These are phyloP conservation scores for Magnaporthiopsis rhizophila DNA, from an alignment of 2,329 filamentous ascomycete genomes.

Conservation along the genomic window DNA sequence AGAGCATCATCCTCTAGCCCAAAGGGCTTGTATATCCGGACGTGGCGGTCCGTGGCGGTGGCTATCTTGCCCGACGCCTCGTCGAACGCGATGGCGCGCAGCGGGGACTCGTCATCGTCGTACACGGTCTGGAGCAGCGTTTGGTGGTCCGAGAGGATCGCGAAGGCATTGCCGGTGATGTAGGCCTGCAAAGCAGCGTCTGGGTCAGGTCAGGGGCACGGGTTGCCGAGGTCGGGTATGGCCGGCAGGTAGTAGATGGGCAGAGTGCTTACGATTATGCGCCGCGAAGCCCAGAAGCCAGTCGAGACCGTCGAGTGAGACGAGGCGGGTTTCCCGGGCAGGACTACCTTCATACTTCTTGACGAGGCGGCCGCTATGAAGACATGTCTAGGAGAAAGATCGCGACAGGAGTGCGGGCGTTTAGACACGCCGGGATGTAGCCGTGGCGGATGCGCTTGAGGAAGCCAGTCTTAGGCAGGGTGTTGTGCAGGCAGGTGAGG, in stretches of 20 bases:
- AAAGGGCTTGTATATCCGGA: slow-evolving; percentile 74
- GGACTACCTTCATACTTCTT: slow-evolving; percentile 36
- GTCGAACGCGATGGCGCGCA: slow-evolving; percentile 75
- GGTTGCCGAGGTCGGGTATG: not conserved
- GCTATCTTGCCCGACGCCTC: slow-evolving; percentile 80
- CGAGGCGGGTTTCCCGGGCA: slow-evolving; percentile 40
- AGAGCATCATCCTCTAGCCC: slow-evolving; percentile 61
- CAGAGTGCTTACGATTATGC: slow-evolving; percentile 22
- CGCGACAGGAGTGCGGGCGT: not conserved
- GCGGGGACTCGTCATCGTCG: slow-evolving; percentile 58
- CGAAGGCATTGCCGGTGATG: slow-evolving; percentile 79
- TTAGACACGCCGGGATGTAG: not conserved
- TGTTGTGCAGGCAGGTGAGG: not conserved
- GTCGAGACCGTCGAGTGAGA: slow-evolving; percentile 38
- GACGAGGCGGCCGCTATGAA: slow-evolving; percentile 6
- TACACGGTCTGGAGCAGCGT: slow-evolving; percentile 85
- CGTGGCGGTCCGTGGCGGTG: slow-evolving; percentile 54
- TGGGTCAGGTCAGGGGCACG: not conserved
- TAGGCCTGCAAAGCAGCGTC: slow-evolving; percentile 53
- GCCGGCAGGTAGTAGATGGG: not conserved
- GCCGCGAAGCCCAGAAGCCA: slow-evolving; percentile 33
- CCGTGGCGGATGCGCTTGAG: not conserved
- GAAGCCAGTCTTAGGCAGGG: not conserved
- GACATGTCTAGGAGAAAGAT: slow-evolving; percentile 11
- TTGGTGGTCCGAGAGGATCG: slow-evolving; percentile 68